A percentile compares a stretch with the other conserved stretches of the same genome.
Conservation (phyloP, 2,329 filamentous ascomycete genomes). For the Aspergillus luchuensis region DNA sequence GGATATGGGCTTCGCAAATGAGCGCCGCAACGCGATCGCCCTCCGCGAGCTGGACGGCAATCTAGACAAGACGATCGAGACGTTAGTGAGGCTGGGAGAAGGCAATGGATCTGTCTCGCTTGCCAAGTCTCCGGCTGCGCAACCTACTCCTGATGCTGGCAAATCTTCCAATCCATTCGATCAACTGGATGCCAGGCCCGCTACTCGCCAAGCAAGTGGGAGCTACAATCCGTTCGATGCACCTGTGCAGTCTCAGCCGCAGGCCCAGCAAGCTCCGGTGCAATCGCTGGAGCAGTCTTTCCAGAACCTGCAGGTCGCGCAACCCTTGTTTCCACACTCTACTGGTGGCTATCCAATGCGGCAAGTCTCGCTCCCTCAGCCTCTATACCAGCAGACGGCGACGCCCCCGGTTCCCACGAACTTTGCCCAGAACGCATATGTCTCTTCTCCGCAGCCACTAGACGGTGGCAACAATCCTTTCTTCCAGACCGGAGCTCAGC, state of each 20-base stretch:
- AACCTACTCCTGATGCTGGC: conserved; percentile 23
- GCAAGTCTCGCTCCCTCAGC: conserved; percentile 43
- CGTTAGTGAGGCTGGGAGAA: conserved; percentile 79
- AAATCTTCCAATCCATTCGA: conserved; percentile 70
- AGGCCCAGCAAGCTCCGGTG: conserved; percentile 28
- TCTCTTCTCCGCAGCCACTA: conserved; percentile 38
- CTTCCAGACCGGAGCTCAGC: conserved; percentile 39
- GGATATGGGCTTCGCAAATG: conserved; percentile 91
- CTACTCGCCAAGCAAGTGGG: conserved; percentile 29
- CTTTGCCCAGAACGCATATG: conserved; percentile 38
- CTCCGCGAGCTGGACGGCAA: conserved; percentile 83
- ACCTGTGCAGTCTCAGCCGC: conserved; percentile 32
- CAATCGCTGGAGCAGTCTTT: conserved; percentile 66
- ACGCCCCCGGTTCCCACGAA: conserved; percentile 45
- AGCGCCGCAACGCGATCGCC: conserved; percentile 76
- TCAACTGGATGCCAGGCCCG: conserved; percentile 45
- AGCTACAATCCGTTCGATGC: conserved; percentile 71
- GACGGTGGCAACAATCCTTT: conserved; percentile 47
- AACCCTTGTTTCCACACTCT: conserved; percentile 72
- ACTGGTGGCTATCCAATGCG: conserved; percentile 63
- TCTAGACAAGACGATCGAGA: conserved; percentile 81
- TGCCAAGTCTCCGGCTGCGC: conserved; percentile 56
- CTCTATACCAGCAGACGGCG: conserved; percentile 45
- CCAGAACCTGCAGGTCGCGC: conserved; percentile 71
- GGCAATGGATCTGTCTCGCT: conserved; percentile 52